Base-by-base conservation (phyloP, 2,329 filamentous ascomycete species). In the Penicillium sp. region DNA sequence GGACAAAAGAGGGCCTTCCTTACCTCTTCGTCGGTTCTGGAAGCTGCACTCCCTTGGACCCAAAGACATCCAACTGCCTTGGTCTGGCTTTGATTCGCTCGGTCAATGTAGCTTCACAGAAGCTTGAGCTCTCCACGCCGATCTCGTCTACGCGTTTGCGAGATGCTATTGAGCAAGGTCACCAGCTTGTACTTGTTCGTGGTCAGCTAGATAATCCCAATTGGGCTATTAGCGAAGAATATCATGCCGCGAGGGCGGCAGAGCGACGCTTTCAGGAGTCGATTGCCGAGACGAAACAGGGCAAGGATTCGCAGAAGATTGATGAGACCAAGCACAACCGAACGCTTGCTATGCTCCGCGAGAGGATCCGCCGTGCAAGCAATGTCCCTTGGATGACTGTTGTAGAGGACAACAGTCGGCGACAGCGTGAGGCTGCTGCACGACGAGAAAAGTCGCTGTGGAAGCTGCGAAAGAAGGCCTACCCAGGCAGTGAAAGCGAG, bases 101-200 rank as follows among this genome's bases (percentile, higher is more conserved):
- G 23, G 67, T 75, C 42, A 60, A 75, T 47, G 54, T 61, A 18
- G 50, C 58, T 11, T 59, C 67, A 2, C 64, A 65, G n/a, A 66
- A 68, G 43, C 56, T 76, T 11, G 73, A 74, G 39, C 62, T 75
- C 14, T 62, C 78, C 11, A 78, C 78, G 0, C 78, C 79, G 0
- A 68, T 76, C 43, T 48, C 66, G 3, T 45, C 55, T 16, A 53
- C 58, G 3, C 52, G 48, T 7, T 55, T 73, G 26, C 58, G 58
- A 9, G 51, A 60, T 6, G 54, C 64, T 2, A 50, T 70, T 4
- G 57, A 68, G 23, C 59, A 68, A 26, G 65, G 67, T 2, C 57
- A 65, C 16, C 61, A 66, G n/a, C 62, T 77, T 3, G 67, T 77
- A 2, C 66, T 79, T 3, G 74, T 78, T 6, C 66, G 74, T 31